Evolutionary conservation across 169 alveolate species (phyloP).

Genomic region (Sarcocystis neurona): DNA sequence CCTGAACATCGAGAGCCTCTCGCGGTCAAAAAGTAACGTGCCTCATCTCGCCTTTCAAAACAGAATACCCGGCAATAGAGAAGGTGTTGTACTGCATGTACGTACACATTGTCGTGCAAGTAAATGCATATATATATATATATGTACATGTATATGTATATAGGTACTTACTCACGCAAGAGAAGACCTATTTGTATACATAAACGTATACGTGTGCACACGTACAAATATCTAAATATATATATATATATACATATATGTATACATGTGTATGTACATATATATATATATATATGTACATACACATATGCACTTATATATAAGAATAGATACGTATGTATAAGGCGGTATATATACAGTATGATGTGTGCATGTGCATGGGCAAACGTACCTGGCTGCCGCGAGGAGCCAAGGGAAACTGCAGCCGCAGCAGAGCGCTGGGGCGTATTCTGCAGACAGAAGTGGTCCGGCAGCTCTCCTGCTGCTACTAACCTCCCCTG

Average conservation of each 20-base stretch:
- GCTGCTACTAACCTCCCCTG: not conserved
- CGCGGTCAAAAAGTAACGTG: no score
- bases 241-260: no score
- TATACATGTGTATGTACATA: no score
- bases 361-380: not conserved
- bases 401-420: not conserved
- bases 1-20: no score
- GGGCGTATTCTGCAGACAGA: not conserved
- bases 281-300: constrained; percentile 11
- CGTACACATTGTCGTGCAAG: no score
- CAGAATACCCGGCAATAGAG: no score
- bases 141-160: not conserved
- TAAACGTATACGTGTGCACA: not conserved
- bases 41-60: no score
- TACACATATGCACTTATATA: not conserved
- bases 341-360: not conserved
- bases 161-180: no score
- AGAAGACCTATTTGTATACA: no score
- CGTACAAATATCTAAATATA: not conserved
- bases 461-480: not conserved
- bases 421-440: not conserved
- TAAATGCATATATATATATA: not conserved
- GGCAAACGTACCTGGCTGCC: no score
- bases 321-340: not conserved
- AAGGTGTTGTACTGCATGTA: no score